Percentiles rank a stretch among this genome's conserved stretches.
Conservation (phyloP, 208 protist genomes). For the Phytomonas francai region DNA sequence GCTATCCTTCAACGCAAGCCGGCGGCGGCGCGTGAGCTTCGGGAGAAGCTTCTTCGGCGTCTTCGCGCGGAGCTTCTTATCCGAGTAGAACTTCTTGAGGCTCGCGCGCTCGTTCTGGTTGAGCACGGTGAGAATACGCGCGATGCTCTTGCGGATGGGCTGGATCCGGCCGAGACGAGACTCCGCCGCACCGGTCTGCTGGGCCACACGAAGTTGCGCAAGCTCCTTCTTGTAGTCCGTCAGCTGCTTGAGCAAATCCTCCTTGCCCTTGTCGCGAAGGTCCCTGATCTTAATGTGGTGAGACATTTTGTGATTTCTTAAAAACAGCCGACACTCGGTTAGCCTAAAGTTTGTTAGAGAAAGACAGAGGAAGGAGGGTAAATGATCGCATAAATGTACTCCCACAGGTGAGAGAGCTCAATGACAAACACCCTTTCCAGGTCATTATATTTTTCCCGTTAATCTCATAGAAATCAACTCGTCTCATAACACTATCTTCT, state of each 20-base stretch:
- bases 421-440: too few relatives aligned
- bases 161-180: conserved; percentile 93
- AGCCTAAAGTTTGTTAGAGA: too few relatives aligned
- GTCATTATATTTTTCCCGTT: too few relatives aligned
- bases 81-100: conserved; percentile 92
- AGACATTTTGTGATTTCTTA: conserved; percentile 39
- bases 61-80: conserved; percentile 79
- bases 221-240: conserved; percentile 97
- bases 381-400: too few relatives aligned
- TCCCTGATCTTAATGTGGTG: conserved; percentile 85
- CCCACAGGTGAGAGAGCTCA: too few relatives aligned
- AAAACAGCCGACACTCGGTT: too few relatives aligned
- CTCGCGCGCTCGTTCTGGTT: conserved; percentile 92
- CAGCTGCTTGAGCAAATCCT: conserved; percentile 95
- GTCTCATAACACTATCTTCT: too few relatives aligned
- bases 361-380: too few relatives aligned
- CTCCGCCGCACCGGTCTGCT: conserved; percentile 90
- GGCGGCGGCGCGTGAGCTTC: conserved; percentile 86
- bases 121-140: conserved; percentile 95
- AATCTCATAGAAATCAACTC: too few relatives aligned
- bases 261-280: conserved; percentile 93
- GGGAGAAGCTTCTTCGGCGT: conserved; percentile 70
- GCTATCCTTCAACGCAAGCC: conserved; percentile 76
- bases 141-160: conserved; percentile 95
- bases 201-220: conserved; percentile 92